Evolutionary conservation across 305 asterid species (phyloP), one percentile per base, ranked within the genome.

Genomic region (Solanum hybrid): DNA sequence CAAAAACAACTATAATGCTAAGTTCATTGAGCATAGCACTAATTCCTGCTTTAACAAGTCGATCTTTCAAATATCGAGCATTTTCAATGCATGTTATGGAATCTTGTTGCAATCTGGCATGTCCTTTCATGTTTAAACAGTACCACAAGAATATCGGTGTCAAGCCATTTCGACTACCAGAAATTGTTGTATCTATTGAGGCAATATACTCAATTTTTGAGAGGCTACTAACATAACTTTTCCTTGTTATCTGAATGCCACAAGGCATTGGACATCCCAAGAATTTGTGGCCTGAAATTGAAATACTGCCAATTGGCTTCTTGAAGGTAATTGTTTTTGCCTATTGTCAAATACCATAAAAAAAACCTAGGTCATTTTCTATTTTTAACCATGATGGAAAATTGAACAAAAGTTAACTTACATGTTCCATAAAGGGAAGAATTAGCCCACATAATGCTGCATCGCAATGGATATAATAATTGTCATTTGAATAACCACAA

Each of bases 241-340:
- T 88, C 32, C 91, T 91, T 36, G 91, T 91, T 6, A 92, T 87
- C 2, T 88, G 91, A 29, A 92, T 34, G 4, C 93, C 92, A 11
- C 94, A 91, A 20, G 94, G 92, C 91, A 90, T 90, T 5, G 93
- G 86, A 56, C 89, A 91, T 36, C 92, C 91, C 77, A 92, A 17
- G 11, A 92, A 90, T 24, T 91, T 91, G 79, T 92, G 93, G 27
- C 92, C 90, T 5, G 93, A 92, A 24, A 91, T 27, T 10, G 90
- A 77, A 32, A 90, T 80, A 40, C 93, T 91, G 16, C 94, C 92
- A 6, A 92, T 91, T 1, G 91, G 79, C 24, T 91, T 92, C 91
- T 90, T 85, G 87, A 91, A 92, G 0, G 84, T 87, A 20, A 91
- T 80, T 29, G 2, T 81, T 12, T 84, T 87, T 24, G 12, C 86